phyloP scores from a whole-genome alignment of 2,329 filamentous ascomycete species.

The Tolypocladium ovalisporum region DNA sequence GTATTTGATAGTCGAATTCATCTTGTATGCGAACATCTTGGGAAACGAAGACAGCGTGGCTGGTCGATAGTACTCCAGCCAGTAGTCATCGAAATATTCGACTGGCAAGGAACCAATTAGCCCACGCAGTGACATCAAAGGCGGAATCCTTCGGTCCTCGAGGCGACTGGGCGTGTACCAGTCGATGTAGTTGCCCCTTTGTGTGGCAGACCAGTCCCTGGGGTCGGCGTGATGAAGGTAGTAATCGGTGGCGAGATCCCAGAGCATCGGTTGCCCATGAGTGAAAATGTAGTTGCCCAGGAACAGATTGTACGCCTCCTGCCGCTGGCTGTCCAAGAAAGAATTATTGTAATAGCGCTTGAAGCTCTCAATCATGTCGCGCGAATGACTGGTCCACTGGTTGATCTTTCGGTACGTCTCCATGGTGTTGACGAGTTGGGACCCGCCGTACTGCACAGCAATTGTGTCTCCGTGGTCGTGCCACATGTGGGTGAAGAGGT shows the following conservation, averaged over 20 bases:
- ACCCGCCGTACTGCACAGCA: constrained; percentile 93
- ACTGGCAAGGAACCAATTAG: constrained; percentile 33
- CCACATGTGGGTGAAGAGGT: constrained; percentile 96
- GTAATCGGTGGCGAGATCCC: constrained; percentile 92
- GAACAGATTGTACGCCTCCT: constrained; percentile 96
- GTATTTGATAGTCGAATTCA: constrained; percentile 81
- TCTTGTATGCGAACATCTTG: constrained; percentile 86
- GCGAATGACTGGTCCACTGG: constrained; percentile 93
- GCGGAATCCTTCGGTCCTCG: constrained; percentile 46
- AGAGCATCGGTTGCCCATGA: constrained; percentile 86
- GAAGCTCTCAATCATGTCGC: constrained; percentile 98
- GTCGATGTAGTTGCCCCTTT: constrained; percentile 63
- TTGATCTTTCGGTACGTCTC: constrained; percentile 98
- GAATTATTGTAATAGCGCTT: constrained; percentile 99
- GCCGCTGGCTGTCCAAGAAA: constrained; percentile 92
- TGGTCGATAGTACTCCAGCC: constrained; percentile 93
- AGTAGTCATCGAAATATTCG: constrained; percentile 78
- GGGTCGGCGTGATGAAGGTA: constrained; percentile 89
- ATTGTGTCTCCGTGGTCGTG: constrained; percentile 97
- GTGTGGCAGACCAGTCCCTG: constrained; percentile 54
- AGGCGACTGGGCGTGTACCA: constrained; percentile 78
- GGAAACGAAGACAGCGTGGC: constrained; percentile 77
- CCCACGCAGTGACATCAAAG: constrained; percentile 25
- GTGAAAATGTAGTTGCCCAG: constrained; percentile 89
- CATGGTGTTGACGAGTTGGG: constrained; percentile 97